Evolutionary conservation across 345 rosid species (phyloP), one percentile per base, ranked within the genome.

Genomic region (Microthlaspi erraticum): DNA sequence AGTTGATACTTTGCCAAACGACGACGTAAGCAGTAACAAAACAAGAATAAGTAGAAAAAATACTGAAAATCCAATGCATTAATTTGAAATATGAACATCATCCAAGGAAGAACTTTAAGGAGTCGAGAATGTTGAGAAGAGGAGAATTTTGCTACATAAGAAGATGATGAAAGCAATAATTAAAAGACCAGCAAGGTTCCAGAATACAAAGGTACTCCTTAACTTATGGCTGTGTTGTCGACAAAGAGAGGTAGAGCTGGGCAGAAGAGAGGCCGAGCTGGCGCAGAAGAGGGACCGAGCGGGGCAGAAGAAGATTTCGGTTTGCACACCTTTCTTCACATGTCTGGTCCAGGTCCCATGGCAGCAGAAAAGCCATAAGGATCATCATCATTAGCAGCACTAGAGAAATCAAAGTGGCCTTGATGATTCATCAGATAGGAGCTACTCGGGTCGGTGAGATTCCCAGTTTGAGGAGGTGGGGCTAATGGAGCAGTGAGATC

Each of bases 401-500:
- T 6, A 36, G 71, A 38, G 79, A 69, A 32, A 50, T 39, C 71
- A 54, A 55, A 46, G 14, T 45, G 68, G 43, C 56, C 62, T 51
- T 61, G 60, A 49, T 59, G 19, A 44, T 10, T 50, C 13, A 17
- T 50, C 13, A 26, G 67, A 49, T 46, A 19, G 7, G 65, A 26
- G 37, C 12, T 50, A 23, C 59, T 39, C 18, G 36, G 17, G 52
- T 37, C 66, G 38, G 6, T 54, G 56, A 39, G 45, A 68, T 51
- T 61, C 20, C 38, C 70, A 26, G 6, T 29, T 46, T 63, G 39
- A 54, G n/a, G n/a, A n/a, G 65, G 46, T 23, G 64, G 42, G 42
- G 20, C 11, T 69, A 68, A 10, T 54, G 70, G 70, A 62, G 44
- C 46, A n/a, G 66, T 75, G 51, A 76, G 71, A 33, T 76, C 79